Percentiles rank a stretch among this genome's conserved stretches.
Conservation (phyloP, 768 basidiomycete genomes). For the Kwoniella heveanensis region DNA sequence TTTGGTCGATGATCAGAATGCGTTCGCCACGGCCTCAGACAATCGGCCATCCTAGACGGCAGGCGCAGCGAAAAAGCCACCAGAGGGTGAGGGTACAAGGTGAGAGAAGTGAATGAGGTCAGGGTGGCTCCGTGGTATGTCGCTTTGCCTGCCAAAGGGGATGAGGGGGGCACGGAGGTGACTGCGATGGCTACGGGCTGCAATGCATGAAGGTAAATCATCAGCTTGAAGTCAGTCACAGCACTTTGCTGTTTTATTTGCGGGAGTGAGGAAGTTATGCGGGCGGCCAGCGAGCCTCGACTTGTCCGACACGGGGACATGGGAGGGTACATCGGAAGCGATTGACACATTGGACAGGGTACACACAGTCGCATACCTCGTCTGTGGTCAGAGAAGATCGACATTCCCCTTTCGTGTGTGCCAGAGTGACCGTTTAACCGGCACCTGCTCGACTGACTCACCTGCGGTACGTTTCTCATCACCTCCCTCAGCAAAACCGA, state of each 20-base stretch:
- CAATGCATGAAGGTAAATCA: not conserved
- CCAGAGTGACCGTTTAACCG: too few species aligned
- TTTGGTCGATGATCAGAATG: not conserved
- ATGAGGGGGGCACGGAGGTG: conserved; percentile 52
- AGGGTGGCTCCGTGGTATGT: conserved; percentile 85
- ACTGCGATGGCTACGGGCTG: conserved; percentile 88
- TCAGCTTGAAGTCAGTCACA: not conserved
- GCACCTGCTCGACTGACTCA: conserved; percentile 31
- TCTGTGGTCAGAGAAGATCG: too few species aligned
- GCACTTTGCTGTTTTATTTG: too few species aligned
- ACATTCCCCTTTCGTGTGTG: too few species aligned
- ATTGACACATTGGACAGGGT: too few species aligned
- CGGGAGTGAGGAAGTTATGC: too few species aligned
- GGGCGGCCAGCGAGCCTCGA: too few species aligned
- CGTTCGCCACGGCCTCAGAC: conserved; percentile 32
- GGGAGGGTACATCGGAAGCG: too few species aligned
- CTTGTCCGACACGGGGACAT: too few species aligned
- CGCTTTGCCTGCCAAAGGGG: conserved; percentile 15
- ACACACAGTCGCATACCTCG: too few species aligned
- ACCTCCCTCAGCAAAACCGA: conserved; percentile 50
- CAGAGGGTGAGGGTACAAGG: conserved; percentile 83
- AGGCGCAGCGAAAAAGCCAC: conserved; percentile 86
- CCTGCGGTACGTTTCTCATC: conserved; percentile 59
- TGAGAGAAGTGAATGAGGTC: conserved; percentile 88
- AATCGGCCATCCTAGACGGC: conserved; percentile 79